Evolutionary conservation across 495 filamentous ascomycete species (phyloP).

Genomic region (Podospora anserina): DNA sequence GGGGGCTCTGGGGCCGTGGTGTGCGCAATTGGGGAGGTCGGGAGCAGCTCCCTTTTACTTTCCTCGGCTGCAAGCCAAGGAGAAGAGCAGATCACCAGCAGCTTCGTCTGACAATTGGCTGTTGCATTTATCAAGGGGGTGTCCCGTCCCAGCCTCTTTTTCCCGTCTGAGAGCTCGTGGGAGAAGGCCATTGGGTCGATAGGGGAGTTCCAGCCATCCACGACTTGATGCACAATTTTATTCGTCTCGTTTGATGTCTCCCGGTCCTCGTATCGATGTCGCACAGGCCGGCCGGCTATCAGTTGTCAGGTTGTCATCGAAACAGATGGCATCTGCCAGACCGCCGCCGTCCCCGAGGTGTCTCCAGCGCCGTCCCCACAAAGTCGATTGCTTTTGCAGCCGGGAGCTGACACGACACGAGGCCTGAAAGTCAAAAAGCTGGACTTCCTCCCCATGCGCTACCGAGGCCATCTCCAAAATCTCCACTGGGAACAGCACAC

Average conservation of each 20-base stretch:
- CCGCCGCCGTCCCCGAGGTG: background rate
- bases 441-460: constrained; percentile 1
- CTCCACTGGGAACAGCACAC: constrained; percentile 18
- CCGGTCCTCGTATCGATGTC: background rate
- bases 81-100: constrained; percentile 27
- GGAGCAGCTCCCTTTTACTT: constrained; percentile 9
- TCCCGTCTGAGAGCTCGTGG: constrained; percentile 26
- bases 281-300: background rate
- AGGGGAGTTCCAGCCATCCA: constrained; percentile 8
- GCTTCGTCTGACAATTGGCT: constrained; percentile 24
- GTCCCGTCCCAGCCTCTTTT: constrained; percentile 29
- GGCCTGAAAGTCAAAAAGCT: background rate
- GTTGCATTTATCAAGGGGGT: background rate
- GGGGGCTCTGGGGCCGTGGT: background rate
- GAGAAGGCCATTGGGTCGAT: constrained; percentile 29
- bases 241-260: background rate
- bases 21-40: constrained; percentile 16
- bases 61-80: constrained; percentile 24
- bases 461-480: constrained; percentile 23
- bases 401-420: background rate
- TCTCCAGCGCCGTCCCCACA: constrained; percentile 7
- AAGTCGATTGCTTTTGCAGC: background rate
- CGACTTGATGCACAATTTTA: constrained; percentile 18
- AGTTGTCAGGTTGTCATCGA: background rate
- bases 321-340: background rate